phyloP scores from a whole-genome alignment of 768 basidiomycete species.

The Phanerochaete carnosa region DNA sequence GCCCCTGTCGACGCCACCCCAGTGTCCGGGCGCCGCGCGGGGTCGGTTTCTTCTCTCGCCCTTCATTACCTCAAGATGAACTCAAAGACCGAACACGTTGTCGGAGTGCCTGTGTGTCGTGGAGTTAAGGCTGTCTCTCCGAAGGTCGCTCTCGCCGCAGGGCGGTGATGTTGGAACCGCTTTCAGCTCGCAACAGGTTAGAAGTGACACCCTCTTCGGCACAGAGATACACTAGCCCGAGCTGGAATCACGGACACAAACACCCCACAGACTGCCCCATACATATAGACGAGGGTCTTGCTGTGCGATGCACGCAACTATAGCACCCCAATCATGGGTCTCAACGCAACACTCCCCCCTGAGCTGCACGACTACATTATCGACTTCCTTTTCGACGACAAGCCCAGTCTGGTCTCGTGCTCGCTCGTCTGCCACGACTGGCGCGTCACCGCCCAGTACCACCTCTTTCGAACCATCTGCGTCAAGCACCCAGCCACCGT shows the following conservation, averaged over 20 bases:
- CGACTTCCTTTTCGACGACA: conserved; percentile 20
- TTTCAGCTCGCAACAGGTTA: not conserved
- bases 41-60: too few species aligned
- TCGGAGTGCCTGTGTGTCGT: too few species aligned
- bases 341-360: conserved; percentile 8
- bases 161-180: not conserved
- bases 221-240: not conserved
- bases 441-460: conserved; percentile 14
- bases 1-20: too few species aligned
- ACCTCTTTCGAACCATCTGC: conserved; percentile 7
- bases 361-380: conserved; percentile 21
- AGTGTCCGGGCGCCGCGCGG: too few species aligned
- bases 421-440: conserved; percentile 16
- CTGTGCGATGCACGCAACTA: not conserved
- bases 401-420: conserved; percentile 13
- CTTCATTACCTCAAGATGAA: too few species aligned
- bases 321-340: not conserved
- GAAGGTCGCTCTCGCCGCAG: not conserved
- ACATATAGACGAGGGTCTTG: not conserved
- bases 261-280: not conserved
- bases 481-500: not conserved
- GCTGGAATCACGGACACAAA: not conserved
- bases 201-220: not conserved
- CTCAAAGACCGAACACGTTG: too few species aligned
- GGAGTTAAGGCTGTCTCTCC: too few species aligned